phyloP scores from a whole-genome alignment of 2,329 filamentous ascomycete species.

The Colletotrichum viniferum region DNA sequence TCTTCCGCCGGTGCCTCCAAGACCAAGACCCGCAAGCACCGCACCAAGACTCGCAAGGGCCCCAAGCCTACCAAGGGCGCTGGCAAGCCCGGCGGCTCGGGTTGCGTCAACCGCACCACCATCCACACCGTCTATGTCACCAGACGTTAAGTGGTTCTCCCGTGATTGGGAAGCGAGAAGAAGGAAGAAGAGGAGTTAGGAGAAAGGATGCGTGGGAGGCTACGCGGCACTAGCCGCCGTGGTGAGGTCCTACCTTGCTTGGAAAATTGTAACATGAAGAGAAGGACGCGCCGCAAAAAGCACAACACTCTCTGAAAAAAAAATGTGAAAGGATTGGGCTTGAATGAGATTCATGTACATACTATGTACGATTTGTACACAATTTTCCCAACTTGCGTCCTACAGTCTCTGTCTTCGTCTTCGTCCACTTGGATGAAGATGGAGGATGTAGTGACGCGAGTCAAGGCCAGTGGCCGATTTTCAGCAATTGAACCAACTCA shows the following conservation, averaged over 20 bases:
- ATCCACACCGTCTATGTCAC: constrained; percentile 9
- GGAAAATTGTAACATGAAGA: neutral
- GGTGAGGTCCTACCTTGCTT: neutral
- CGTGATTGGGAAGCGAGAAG: neutral
- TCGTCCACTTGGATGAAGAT: neutral
- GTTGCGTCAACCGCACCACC: neutral
- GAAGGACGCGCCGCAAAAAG: neutral
- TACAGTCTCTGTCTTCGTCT: neutral
- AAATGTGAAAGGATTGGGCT: neutral
- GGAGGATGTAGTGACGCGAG: neutral
- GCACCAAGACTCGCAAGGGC: neutral
- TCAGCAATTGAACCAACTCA: neutral
- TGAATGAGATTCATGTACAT: constrained; percentile 12
- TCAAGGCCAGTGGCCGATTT: neutral
- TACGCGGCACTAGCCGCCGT: neutral
- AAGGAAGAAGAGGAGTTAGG: neutral
- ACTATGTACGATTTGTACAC: constrained; percentile 16
- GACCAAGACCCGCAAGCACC: constrained; percentile 4
- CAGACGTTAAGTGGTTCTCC: neutral
- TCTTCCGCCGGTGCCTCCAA: neutral
- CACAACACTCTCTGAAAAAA: neutral
- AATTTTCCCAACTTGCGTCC: neutral
- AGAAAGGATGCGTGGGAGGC: neutral
- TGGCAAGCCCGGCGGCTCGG: neutral
- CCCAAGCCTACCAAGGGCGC: neutral